Evolutionary conservation across 176 grass and related monocot species (phyloP).

Genomic region (Chrysopogon serrulatus): DNA sequence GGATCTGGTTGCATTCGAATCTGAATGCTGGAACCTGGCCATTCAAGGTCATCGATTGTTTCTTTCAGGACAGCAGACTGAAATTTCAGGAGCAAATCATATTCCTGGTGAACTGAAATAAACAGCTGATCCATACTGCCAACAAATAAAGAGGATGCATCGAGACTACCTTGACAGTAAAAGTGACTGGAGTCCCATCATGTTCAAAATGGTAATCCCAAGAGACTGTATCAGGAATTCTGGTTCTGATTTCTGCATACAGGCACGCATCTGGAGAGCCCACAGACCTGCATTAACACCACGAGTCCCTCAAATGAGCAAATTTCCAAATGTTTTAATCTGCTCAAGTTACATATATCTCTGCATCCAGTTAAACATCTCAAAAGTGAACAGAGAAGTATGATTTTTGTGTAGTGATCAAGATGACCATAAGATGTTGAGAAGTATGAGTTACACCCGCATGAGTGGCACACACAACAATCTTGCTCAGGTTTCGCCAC

Average conservation of each 20-base stretch:
- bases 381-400: not conserved
- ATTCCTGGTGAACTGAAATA: not conserved
- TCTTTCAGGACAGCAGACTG: slow-evolving; percentile 86
- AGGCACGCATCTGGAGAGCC: slow-evolving; percentile 75
- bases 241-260: slow-evolving; percentile 96
- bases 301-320: not conserved
- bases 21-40: slow-evolving; percentile 85
- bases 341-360: not conserved
- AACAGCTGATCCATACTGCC: not conserved
- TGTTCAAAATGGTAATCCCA: slow-evolving; percentile 92
- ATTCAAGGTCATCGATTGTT: slow-evolving; percentile 89
- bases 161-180: slow-evolving; percentile 63
- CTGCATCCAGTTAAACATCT: not conserved
- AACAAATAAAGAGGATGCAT: slow-evolving; percentile 9
- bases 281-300: slow-evolving; percentile 48
- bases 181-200: slow-evolving; percentile 62
- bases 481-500: not conserved
- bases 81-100: slow-evolving; percentile 23
- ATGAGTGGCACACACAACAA: not conserved
- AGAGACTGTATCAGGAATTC: slow-evolving; percentile 86
- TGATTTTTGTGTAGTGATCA: not conserved
- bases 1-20: slow-evolving; percentile 68
- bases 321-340: not conserved
- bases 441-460: not conserved
- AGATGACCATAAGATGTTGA: not conserved